Evolutionary conservation across 1,284 basidiomycete genomes (phyloP).

Genomic region (Melampsora americana): DNA sequence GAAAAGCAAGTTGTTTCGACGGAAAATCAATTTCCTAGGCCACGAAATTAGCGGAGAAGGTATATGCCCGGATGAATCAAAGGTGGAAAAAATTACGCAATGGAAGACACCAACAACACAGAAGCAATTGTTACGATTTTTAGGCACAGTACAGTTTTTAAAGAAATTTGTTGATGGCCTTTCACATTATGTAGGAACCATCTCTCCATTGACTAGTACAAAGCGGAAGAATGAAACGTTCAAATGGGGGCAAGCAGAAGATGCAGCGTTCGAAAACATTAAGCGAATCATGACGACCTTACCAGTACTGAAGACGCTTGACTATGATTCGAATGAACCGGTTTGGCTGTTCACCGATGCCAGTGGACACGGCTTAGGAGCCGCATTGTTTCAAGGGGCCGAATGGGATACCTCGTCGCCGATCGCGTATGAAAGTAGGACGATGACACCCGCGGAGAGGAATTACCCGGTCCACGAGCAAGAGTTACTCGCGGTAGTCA

Average conservation of each 20-base stretch:
- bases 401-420: neutral
- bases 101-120: conserved; percentile 54
- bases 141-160: conserved; percentile 56
- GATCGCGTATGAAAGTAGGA: neutral
- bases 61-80: conserved; percentile 54
- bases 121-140: conserved; percentile 53
- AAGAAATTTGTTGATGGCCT: conserved; percentile 55
- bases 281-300: too few relatives aligned
- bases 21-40: conserved; percentile 54
- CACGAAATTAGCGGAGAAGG: conserved; percentile 54
- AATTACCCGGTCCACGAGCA: too few relatives aligned
- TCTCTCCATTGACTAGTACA: conserved; percentile 54
- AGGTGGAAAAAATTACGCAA: too few relatives aligned
- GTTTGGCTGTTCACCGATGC: too few relatives aligned
- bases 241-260: conserved; percentile 1
- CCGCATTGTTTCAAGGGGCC: conserved; percentile 1
- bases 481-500: neutral
- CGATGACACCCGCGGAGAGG: neutral
- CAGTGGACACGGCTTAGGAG: too few relatives aligned
- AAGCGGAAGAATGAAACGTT: conserved; percentile 22
- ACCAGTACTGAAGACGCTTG: too few relatives aligned
- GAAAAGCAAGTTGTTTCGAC: conserved; percentile 52
- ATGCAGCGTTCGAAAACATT: neutral
- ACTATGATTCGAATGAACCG: too few relatives aligned
- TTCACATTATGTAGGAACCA: conserved; percentile 52